These are phyloP conservation scores for Pestalotiopsis sp. DNA, from an alignment of 2,329 filamentous ascomycete species.

Conservation along the genomic window DNA sequence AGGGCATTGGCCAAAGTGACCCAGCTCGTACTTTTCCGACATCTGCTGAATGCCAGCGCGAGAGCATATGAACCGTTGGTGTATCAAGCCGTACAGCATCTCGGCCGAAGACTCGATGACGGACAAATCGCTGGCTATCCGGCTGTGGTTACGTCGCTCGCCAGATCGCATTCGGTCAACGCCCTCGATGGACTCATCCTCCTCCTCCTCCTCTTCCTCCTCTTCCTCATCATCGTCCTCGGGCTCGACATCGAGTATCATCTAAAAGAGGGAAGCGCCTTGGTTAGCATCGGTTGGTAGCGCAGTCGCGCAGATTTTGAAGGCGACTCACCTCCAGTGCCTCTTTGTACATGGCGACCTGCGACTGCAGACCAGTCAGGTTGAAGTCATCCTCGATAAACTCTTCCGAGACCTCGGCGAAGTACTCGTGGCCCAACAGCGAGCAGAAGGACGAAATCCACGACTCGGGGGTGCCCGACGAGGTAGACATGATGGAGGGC, in stretches of 20 bases:
- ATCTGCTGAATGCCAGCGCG: conserved; percentile 97
- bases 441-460: conserved; percentile 99
- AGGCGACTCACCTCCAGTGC: conserved; percentile 71
- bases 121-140: conserved; percentile 89
- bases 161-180: conserved; percentile 56
- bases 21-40: conserved; percentile 97
- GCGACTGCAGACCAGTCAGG: conserved; percentile 88
- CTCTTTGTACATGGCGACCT: conserved; percentile 99
- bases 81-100: conserved; percentile 95
- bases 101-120: conserved; percentile 98
- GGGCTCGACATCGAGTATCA: conserved; percentile 98
- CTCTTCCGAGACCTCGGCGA: conserved; percentile 97
- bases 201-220: conserved; percentile 73
- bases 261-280: conserved; percentile 47
- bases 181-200: conserved; percentile 69
- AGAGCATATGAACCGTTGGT: conserved; percentile 97
- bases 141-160: conserved; percentile 77
- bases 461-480: conserved; percentile 72
- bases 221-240: conserved; percentile 91
- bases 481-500: conserved; percentile 55
- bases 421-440: conserved; percentile 95
- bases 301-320: neutral
- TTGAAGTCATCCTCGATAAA: conserved; percentile 99
- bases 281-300: conserved; percentile 15
- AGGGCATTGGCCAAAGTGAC: conserved; percentile 96